Evolutionary conservation across 495 filamentous ascomycete genomes (phyloP), one percentile per base, ranked within the genome.

Genomic region (Baudoinia panamericana): DNA sequence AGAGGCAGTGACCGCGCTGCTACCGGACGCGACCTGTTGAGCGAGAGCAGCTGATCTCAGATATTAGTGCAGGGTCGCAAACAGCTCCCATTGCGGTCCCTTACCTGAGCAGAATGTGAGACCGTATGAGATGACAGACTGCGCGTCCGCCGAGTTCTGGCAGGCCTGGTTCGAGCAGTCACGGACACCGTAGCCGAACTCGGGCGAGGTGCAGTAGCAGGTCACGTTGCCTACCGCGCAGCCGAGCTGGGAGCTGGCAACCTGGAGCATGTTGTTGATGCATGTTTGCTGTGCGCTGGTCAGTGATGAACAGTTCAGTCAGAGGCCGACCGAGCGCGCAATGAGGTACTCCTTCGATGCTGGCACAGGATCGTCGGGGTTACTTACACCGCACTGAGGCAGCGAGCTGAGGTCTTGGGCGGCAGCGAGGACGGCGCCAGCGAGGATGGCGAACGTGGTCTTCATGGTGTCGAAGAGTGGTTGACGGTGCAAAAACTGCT

Each of bases 161-260:
- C 84, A 92, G 36, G 71, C 67, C 61, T 79, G 58, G 41, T 63
- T 58, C 36, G 81, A 71, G 69, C 84, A 93, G 63, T 93, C 84
- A 33, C 73, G 78, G 44, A 93, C 66, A 55, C 84, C 84, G 54
- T 74, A 80, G 44, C 59, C 57, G 60, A 85, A 92, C 69, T 84
- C 53, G 26, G 52, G 34, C 44, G 72, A 71, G 28, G 62, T 66
- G 72, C 84, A 93, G 32, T 87, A 71, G 67, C 84, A 93, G 26
- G 54, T 52, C 25, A 70, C 39, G 58, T 85, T 71, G 39, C 62
- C 61, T 11, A 50, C 23, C 1, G 43, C 20, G 63, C 84, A 93
- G 36, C 72, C 72, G 42, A 86, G 67, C 6, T 62, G 51, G n/a
- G 60, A 46, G 9, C 50, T 44, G 39, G 78, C 75, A 64, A 75